Percentiles rank a stretch among this genome's conserved stretches.
phyloP scores from a whole-genome alignment of 768 basidiomycete species.

The Austroboletus festivus region DNA sequence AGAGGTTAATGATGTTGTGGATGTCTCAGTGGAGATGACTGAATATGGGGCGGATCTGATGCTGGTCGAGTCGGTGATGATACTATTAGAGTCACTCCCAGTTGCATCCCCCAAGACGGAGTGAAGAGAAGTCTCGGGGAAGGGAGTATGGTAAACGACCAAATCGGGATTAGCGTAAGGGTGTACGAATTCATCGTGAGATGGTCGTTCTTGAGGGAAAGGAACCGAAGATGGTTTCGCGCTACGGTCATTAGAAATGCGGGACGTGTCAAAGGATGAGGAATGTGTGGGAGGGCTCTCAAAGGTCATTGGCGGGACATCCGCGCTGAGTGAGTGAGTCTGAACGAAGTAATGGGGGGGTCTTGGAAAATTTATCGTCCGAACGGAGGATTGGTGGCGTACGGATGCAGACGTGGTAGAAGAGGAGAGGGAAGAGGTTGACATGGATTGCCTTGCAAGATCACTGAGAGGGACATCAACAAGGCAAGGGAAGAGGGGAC shows the following conservation, averaged over 20 bases:
- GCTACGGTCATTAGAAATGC: constrained; percentile 8
- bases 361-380: constrained; percentile 12
- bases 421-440: constrained; percentile 49
- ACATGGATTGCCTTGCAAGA: constrained; percentile 59
- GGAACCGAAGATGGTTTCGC: constrained; percentile 19
- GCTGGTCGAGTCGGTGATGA: constrained; percentile 46
- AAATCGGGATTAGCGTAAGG: constrained; percentile 83
- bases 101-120: constrained; percentile 33
- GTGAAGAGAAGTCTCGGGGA: constrained; percentile 26
- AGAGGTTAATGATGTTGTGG: constrained; percentile 21
- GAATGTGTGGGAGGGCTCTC: constrained; percentile 3
- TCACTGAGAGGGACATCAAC: constrained; percentile 37
- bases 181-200: constrained; percentile 45
- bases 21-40: constrained; percentile 35
- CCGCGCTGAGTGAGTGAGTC: constrained; percentile 5
- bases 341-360: constrained; percentile 9
- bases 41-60: constrained; percentile 36
- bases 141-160: constrained; percentile 38
- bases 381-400: too few relatives aligned
- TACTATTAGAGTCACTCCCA: constrained; percentile 51
- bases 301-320: constrained; percentile 1
- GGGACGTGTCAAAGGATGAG: constrained; percentile 13
- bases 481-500: background rate
- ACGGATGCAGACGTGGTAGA: too few relatives aligned
- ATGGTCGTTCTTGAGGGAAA: constrained; percentile 35